Evolutionary conservation across 1,139 yeast genomes (phyloP), one percentile per base, ranked within the genome.

Genomic region (Citeromyces hawaiiensis): DNA sequence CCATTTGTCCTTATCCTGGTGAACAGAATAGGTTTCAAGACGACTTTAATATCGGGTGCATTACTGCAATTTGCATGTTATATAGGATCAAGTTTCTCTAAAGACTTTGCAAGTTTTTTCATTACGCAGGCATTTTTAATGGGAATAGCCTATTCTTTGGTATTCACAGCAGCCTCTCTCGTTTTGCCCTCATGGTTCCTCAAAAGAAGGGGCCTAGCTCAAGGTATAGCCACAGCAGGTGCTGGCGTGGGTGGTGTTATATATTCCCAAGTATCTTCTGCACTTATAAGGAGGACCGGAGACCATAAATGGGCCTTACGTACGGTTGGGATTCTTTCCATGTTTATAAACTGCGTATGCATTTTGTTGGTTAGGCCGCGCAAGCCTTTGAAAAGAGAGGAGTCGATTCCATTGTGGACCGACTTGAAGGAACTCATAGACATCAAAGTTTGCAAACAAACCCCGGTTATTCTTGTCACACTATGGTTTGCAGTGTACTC

Each of bases 101-200:
- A 70, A 1, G 57, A 51, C 1, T 52, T 59, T 39, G 74, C 83
- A 76, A 83, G 80, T 44, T 56, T 81, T n/a, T 76, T 72, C 50
- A 55, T 78, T 36, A 72, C 83, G n/a, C 87, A 81, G 54, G 93
- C 91, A 6, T 59, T 80, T 1, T 48, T 79, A 39, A 68, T 76
- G 36, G 86, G 88, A 0, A 45, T 74, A 7, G 76, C 83, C 0
- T 76, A 74, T 45, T 68, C 77, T 0, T 56, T 81, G 35, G 59
- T 77, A 14, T 79, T 70, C 45, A 68, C 76, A 7, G 87, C 88
- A 0, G 72, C 75, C 1, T 62, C 74, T 2, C 44, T 66, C 5
- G 59, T 77, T 10, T 49, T 72, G 19, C 83, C 85, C 0, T 69
- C 70, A 38, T 79, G 83, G 79, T 79, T 79, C 53, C 54, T 68